phyloP scores from a whole-genome alignment of 148 eudicot species.

The Linanthus parryae region DNA sequence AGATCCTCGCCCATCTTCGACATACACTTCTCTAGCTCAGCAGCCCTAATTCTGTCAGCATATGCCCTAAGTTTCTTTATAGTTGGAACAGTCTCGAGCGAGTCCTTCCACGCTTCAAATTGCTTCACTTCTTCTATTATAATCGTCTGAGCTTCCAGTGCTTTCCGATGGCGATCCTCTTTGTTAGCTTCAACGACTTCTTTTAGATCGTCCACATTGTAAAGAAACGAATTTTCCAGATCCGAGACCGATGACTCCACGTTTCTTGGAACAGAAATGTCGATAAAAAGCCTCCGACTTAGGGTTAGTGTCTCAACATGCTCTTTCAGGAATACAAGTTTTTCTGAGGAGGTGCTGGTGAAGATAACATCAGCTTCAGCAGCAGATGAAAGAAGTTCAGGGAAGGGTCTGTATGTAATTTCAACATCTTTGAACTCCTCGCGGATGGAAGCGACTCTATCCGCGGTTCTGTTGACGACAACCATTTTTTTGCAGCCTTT shows the following conservation, averaged over 20 bases:
- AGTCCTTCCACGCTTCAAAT: constrained; percentile 49
- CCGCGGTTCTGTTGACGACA: constrained; percentile 46
- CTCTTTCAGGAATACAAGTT: constrained; percentile 30
- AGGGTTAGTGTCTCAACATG: constrained; percentile 26
- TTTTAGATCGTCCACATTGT: constrained; percentile 53
- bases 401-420: constrained; percentile 29
- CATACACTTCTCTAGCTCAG: constrained; percentile 46
- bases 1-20: constrained; percentile 38
- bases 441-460: constrained; percentile 29
- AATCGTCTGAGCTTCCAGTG: constrained; percentile 39
- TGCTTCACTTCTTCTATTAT: constrained; percentile 36
- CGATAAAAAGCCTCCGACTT: constrained; percentile 36
- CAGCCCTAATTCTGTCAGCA: constrained; percentile 40
- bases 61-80: constrained; percentile 51
- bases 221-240: constrained; percentile 23
- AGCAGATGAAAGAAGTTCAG: constrained; percentile 30
- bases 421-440: constrained; percentile 32
- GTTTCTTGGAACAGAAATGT: constrained; percentile 50
- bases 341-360: constrained; percentile 40
- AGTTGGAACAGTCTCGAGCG: constrained; percentile 47
- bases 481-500: constrained; percentile 43
- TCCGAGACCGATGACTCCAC: constrained; percentile 39
- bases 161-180: constrained; percentile 37
- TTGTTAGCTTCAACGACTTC: constrained; percentile 46
- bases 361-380: constrained; percentile 48